A percentile compares a stretch with the other conserved stretches of the same genome.
These are phyloP conservation scores for Penicillium paradoxum DNA, from an alignment of 495 filamentous ascomycete genomes.

Conservation along the genomic window DNA sequence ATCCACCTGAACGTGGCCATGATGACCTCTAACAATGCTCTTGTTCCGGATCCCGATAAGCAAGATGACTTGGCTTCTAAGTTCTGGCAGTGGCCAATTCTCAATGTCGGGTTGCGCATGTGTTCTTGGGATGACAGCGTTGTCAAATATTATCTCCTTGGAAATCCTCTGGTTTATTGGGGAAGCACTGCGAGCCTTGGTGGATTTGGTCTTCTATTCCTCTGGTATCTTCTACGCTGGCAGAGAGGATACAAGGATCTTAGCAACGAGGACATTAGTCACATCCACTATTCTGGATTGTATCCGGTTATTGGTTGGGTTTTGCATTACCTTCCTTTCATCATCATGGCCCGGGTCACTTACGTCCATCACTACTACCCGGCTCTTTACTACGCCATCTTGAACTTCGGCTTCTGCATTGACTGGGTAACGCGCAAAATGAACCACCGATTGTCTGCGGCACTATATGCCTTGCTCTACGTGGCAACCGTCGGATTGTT, in stretches of 20 bases:
- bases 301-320: slow-evolving; percentile 95
- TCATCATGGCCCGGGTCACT: slow-evolving; percentile 95
- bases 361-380: slow-evolving; percentile 99
- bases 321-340: slow-evolving; percentile 91
- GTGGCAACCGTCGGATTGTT: slow-evolving; percentile 70
- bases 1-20: slow-evolving; percentile 97
- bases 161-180: slow-evolving; percentile 97
- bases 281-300: slow-evolving; percentile 87
- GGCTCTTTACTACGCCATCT: slow-evolving; percentile 95
- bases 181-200: slow-evolving; percentile 75
- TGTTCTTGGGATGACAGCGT: slow-evolving; percentile 96
- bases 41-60: slow-evolving; percentile 97
- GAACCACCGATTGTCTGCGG: slow-evolving; percentile 53
- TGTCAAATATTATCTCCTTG: slow-evolving; percentile 96
- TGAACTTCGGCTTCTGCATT: slow-evolving; percentile 79
- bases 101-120: slow-evolving; percentile 94
- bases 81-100: slow-evolving; percentile 98
- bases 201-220: slow-evolving; percentile 62
- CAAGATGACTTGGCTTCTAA: slow-evolving; percentile 95
- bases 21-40: slow-evolving; percentile 99
- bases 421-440: slow-evolving; percentile 73
- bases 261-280: slow-evolving; percentile 71
- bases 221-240: slow-evolving; percentile 91
- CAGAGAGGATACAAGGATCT: slow-evolving; percentile 91
- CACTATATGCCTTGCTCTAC: slow-evolving; percentile 68